Evolutionary conservation across 2,329 filamentous ascomycete genomes (phyloP).

Genomic region (Penicillium digitatum): DNA sequence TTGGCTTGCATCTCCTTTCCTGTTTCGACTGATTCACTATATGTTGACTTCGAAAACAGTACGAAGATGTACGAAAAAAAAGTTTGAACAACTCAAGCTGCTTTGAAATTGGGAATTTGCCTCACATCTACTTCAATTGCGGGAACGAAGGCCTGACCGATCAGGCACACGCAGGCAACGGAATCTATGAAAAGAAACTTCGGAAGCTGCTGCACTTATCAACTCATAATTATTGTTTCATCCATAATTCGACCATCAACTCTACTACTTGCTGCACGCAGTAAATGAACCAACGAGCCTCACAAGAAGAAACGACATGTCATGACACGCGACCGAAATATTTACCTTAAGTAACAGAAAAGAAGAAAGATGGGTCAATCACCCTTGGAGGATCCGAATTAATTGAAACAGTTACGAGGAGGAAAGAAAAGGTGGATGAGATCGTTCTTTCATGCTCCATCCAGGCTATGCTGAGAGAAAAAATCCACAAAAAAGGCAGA

Average conservation of each 20-base stretch:
- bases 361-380: not conserved
- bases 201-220: not conserved
- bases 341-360: not conserved
- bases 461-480: constrained; percentile 30
- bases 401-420: constrained; percentile 13
- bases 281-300: not conserved
- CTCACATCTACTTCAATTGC: not conserved
- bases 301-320: not conserved
- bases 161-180: not conserved
- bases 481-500: constrained; percentile 10
- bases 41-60: not conserved
- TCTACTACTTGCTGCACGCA: not conserved
- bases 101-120: not conserved
- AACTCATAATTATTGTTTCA: not conserved
- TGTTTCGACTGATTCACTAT: not conserved
- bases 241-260: not conserved
- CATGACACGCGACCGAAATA: not conserved
- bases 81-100: not conserved
- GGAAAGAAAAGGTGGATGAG: constrained; percentile 15
- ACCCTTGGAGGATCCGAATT: constrained; percentile 10
- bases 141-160: not conserved
- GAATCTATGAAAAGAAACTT: not conserved
- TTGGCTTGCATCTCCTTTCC: not conserved
- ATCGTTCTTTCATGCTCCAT: constrained; percentile 34
- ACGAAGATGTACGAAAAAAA: not conserved